Base-by-base conservation (phyloP, 2,329 filamentous ascomycete species). In the Ambrosiella cleistominuta region DNA sequence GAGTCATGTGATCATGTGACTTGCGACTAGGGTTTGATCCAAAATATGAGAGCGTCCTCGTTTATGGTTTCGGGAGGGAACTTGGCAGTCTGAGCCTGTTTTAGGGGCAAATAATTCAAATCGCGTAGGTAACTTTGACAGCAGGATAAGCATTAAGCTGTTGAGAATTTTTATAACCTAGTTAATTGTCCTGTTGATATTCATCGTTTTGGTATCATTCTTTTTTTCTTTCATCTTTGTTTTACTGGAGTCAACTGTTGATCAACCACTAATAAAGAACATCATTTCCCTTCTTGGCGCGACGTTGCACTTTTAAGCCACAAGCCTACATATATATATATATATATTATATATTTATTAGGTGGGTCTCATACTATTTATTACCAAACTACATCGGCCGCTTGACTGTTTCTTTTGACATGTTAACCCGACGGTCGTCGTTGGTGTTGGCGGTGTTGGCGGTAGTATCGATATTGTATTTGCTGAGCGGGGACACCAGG, bases 381-480 rank as follows among this genome's bases (percentile, higher is more conserved):
- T 47, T 47, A 15, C 5, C 6, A 47, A 13, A 17, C 8, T 42
- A 13, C 2, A 13, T n/a, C 8, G 3, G n/a, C n/a, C n/a, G n/a
- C 44, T 15, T 8, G 8, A 47, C 7, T 3, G n/a, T 42, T 15
- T 47, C 5, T 15, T 8, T 47, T 8, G 19, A 13, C 7, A 47
- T 47, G 57, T 80, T 80, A 77, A 73, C 77, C 61, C 75, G 78
- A 49, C 69, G 74, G 62, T 72, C 80, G 63, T 67, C 77, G 54
- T 65, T 83, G 62, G 66, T 81, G 54, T 65, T 83, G 63, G 74
- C 75, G 63, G 72, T 81, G 63, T 71, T 76, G 60, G 69, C 77
- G 61, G 74, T 83, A 65, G 70, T 80, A 57, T 74, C 78, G 64
- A 63, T 86, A 59, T 76, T 78, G 45, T 77, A 83, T 63, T 72